Evolutionary conservation across 129 eudicot species (phyloP).

Genomic region (Daucus carota): DNA sequence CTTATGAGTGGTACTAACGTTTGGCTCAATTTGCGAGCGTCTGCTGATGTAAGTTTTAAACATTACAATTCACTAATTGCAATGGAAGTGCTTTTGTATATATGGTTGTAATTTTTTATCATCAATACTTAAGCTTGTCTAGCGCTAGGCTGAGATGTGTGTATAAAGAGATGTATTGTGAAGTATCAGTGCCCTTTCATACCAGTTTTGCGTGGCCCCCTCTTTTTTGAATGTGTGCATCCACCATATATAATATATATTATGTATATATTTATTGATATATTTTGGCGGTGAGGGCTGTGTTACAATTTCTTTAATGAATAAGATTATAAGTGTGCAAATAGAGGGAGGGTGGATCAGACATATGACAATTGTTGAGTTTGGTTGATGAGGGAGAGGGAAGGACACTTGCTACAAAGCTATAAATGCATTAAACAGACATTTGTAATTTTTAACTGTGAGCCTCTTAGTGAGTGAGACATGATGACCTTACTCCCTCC

Average conservation of each 20-base stretch:
- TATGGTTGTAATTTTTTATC: not conserved
- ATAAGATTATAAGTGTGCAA: too few species aligned
- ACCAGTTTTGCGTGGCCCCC: not conserved
- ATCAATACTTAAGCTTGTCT: not conserved
- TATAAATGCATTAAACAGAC: not conserved
- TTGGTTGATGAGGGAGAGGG: not conserved
- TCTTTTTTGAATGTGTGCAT: not conserved
- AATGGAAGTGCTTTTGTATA: not conserved
- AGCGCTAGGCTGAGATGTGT: not conserved
- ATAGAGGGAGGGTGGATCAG: not conserved
- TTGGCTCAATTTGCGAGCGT: constrained; percentile 82
- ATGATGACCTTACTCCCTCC: too few species aligned
- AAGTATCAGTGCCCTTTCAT: not conserved
- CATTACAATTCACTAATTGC: not conserved
- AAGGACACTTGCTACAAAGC: not conserved
- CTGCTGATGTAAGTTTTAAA: constrained; percentile 60
- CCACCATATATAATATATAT: not conserved
- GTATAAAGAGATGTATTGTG: not conserved
- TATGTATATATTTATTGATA: not conserved
- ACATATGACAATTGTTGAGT: not conserved
- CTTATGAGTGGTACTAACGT: constrained; percentile 98
- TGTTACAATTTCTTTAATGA: not conserved
- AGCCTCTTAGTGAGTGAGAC: not conserved
- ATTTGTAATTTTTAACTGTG: not conserved
- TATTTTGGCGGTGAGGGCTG: not conserved